Percentiles rank a stretch among this genome's conserved stretches.
Conservation (phyloP, 2,329 filamentous ascomycete species). For the Penicillium sp. region DNA sequence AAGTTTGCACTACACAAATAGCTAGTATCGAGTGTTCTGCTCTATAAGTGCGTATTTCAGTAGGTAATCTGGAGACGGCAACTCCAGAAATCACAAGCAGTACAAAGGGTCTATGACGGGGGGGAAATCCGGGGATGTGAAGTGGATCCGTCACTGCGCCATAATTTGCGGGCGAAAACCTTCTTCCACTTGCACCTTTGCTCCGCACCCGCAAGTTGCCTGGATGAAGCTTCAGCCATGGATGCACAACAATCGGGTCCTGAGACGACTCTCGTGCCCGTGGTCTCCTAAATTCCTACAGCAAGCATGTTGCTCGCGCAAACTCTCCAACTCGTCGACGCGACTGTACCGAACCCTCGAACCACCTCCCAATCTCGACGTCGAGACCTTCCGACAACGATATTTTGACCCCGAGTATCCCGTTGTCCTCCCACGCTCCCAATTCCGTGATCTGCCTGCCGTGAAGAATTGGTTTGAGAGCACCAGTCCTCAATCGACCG, state of each 20-base stretch:
- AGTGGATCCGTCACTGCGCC: too few relatives aligned
- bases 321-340: constrained; percentile 9
- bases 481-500: constrained; percentile 36
- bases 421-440: constrained; percentile 50
- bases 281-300: not conserved
- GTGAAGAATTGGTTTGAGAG: constrained; percentile 61
- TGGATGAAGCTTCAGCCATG: constrained; percentile 36
- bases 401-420: constrained; percentile 59
- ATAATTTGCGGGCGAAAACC: not conserved
- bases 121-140: not conserved
- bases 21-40: too few relatives aligned
- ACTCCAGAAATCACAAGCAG: too few relatives aligned
- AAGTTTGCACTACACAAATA: not conserved
- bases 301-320: not conserved
- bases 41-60: too few relatives aligned
- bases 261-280: constrained; percentile 7
- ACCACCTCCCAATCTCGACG: constrained; percentile 34
- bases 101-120: not conserved
- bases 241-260: constrained; percentile 17
- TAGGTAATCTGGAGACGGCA: too few relatives aligned
- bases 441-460: constrained; percentile 55
- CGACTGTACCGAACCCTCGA: constrained; percentile 29
- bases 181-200: not conserved
- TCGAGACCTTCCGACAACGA: constrained; percentile 54
- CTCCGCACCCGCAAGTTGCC: constrained; percentile 2